Evolutionary conservation across 441 rosid species (phyloP).

Genomic region (Gossypium lobatum): DNA sequence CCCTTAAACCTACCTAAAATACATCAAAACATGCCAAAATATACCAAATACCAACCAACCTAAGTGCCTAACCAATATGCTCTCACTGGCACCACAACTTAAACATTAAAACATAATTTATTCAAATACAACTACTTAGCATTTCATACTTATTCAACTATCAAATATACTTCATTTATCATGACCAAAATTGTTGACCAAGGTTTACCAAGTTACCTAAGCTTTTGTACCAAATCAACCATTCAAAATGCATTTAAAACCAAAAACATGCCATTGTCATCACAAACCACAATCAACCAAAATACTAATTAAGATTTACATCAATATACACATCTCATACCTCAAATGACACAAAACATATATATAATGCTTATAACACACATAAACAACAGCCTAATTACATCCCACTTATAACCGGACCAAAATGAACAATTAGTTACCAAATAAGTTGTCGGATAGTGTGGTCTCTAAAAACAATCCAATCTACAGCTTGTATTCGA

Average conservation of each 20-base stretch:
- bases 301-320: background rate
- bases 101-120: background rate
- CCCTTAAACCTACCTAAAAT: background rate
- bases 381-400: background rate
- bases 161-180: background rate
- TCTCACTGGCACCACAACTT: background rate
- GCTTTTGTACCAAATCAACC: background rate
- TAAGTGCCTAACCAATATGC: background rate
- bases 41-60: background rate
- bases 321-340: background rate
- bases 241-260: background rate
- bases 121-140: background rate
- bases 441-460: too few species aligned
- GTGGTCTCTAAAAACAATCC: background rate
- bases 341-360: background rate
- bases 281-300: background rate
- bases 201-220: background rate
- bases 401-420: background rate
- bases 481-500: too few species aligned
- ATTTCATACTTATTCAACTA: background rate
- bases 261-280: background rate
- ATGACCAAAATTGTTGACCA: background rate
- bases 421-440: background rate
- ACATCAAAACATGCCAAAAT: background rate
- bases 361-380: background rate